Percentiles rank a stretch among this genome's conserved stretches.
These are phyloP conservation scores for Wickerhamomyces sp. DNA, from an alignment of 1,139 yeast species.

Conservation along the genomic window DNA sequence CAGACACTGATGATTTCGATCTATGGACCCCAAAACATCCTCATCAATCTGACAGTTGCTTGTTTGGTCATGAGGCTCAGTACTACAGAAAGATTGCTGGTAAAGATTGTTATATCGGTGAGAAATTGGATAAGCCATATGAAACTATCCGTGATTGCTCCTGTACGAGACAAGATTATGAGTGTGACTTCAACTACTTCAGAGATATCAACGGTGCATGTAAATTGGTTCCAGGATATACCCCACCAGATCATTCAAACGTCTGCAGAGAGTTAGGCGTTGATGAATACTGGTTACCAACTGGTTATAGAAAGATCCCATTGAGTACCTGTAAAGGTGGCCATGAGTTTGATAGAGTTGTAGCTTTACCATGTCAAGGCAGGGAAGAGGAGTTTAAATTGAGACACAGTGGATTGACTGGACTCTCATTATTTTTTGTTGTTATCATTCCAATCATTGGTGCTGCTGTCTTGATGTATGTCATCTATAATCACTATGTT, in stretches of 20 bases:
- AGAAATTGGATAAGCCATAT: constrained; percentile 57
- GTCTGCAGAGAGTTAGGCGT: constrained; percentile 54
- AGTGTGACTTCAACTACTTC: constrained; percentile 85
- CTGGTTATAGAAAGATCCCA: constrained; percentile 76
- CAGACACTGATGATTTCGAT: constrained; percentile 68
- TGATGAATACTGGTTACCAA: constrained; percentile 70
- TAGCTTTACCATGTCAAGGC: constrained; percentile 77
- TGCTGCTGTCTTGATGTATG: constrained; percentile 53
- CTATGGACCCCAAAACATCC: constrained; percentile 51
- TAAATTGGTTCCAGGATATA: constrained; percentile 66
- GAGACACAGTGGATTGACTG: constrained; percentile 45
- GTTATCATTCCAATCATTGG: constrained; percentile 45
- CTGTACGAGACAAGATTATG: constrained; percentile 85
- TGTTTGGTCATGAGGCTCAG: constrained; percentile 83
- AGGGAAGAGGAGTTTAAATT: constrained; percentile 60
- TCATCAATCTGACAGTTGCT: constrained; percentile 48
- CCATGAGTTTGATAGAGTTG: constrained; percentile 55
- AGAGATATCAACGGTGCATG: constrained; percentile 80
- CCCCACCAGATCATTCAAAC: constrained; percentile 63
- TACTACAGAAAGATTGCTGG: constrained; percentile 69
- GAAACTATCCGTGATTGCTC: constrained; percentile 62
- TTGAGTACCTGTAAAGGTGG: constrained; percentile 75
- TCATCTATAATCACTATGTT: constrained; percentile 76
- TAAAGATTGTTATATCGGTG: constrained; percentile 76
- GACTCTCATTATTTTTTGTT: constrained; percentile 24